Base-by-base conservation (phyloP, 352 stramenopile genomes). In the Pythium vanterpoolii region DNA sequence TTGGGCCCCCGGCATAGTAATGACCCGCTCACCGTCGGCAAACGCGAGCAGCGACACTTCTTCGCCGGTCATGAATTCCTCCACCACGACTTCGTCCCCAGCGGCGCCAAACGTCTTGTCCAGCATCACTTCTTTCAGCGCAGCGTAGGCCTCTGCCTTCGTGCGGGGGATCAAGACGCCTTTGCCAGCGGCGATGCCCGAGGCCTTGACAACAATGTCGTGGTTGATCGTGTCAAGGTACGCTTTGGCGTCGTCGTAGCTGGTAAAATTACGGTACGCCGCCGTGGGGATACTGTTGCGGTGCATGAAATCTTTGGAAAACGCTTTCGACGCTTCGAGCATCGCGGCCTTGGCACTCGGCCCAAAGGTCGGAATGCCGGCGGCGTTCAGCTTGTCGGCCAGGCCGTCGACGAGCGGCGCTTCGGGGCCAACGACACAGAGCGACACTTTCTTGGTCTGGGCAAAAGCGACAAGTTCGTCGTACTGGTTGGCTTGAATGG, bases 281-380 rank as follows among this genome's bases (percentile, higher is more conserved):
- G 98, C 97, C 31, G 98, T 99, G 2, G 91, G 97, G 54, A 99
- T 99, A 62, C 76, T 72, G 79, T 99, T 95, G 60, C 97, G 84
- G 66, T 95, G 80, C 87, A 99, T 98, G 61, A 99, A 99, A 65
- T 99, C 96, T 85, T 99, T 99, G 62, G 88, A 95, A 70, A 98
- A 98, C 5, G 97, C 93, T 87, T 99, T 99, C 56, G 93, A 99
- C 27, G 95, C 97, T 81, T 99, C 98, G 39, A 99, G 79, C 59
- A 96, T 86, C 2, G 98, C 95, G 5, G 96, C 97, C 44, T 92
- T 85, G 58, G 90, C 90, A 46, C 77, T 98, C 3, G 98, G 98
- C 19, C 98, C 98, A 76, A 99, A 99, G 40, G 87, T 90, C 49
- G 90, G 85, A n/a, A 99, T 86, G 50, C 92, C 87, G 13, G 89